A percentile compares a stretch with the other conserved stretches of the same genome.
Conservation (phyloP, 2,329 filamentous ascomycete genomes). For the Aspergillus udagawae region DNA sequence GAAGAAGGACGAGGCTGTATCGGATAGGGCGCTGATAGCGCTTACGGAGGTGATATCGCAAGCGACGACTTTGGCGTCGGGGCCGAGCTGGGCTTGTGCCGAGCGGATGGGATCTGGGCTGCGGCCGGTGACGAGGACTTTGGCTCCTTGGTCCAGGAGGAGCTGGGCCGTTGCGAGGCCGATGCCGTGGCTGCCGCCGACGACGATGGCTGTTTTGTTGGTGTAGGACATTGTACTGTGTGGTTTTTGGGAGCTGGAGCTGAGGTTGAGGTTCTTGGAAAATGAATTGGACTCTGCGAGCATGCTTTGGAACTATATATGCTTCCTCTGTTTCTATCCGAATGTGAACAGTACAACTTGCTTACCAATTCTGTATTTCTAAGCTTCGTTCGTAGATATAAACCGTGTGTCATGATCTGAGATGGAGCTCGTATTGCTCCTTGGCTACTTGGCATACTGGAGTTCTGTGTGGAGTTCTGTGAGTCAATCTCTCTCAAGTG, state of each 20-base stretch:
- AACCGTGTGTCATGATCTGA: background rate
- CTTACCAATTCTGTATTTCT: background rate
- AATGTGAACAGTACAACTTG: background rate
- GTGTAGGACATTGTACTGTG: background rate
- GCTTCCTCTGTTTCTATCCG: background rate
- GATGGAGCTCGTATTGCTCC: background rate
- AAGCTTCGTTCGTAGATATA: background rate
- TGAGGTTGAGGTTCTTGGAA: too few species aligned
- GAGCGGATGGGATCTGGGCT: conserved; percentile 3
- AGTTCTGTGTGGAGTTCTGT: background rate
- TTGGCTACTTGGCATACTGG: background rate
- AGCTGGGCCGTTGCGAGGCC: conserved; percentile 10
- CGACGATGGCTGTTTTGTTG: conserved; percentile 5
- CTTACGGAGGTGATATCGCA: conserved; percentile 5
- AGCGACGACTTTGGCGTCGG: conserved; percentile 1
- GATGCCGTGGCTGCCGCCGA: conserved; percentile 13
- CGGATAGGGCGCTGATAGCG: background rate
- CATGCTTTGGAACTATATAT: background rate
- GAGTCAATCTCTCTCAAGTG: background rate
- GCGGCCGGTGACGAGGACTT: conserved; percentile 12
- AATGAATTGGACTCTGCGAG: background rate
- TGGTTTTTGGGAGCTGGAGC: too few species aligned
- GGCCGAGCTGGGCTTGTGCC: conserved; percentile 1
- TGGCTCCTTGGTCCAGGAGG: conserved; percentile 1
- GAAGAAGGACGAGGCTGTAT: conserved; percentile 1